Evolutionary conservation across 257 asterid species (phyloP), one percentile per base, ranked within the genome.

Genomic region (Mentha longifolia): DNA sequence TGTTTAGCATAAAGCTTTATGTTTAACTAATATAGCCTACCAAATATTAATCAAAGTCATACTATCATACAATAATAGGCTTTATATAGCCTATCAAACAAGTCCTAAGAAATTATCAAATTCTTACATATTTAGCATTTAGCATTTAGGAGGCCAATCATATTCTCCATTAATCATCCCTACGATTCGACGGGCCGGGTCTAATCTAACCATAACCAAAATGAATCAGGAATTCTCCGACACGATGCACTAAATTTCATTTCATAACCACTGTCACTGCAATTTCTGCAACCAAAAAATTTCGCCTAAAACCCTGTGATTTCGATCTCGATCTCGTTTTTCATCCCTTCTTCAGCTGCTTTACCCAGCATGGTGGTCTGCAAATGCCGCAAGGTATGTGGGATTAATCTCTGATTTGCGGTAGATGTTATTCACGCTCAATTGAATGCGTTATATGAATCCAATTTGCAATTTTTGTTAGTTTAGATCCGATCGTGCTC

Each of bases 311-410:
- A 55, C 76, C 72, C 80, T 19, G 7, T 33, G 22, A 70, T 22
- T 63, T 58, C 63, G 15, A 55, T 70, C 39, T 55, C 76, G 79
- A 75, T 68, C 55, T 52, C 61, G 22, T 42, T 19, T 61, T 20
- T 46, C 20, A 13, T 42, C 60, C 43, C 14, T 25, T 50, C 15
- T 39, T 3, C 56, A 60, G 75, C 60, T 50, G 11, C 66, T 25
- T 49, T 30, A 35, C 31, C 33, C 69, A 22, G 65, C 65, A 92
- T 92, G 98, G 98, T 92, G 82, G 98, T 92, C 87, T 89, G 98
- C 77, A 92, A 88, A 85, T 92, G 98, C 84, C 95, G 96, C 68
- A 92, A 92, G 96, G 98, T 92, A 82, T 7, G 39, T 35, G 39
- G 6, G 39, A 28, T 5, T 5, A 5, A 35, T 35, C 39, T 5